Percentiles rank a stretch among this genome's conserved stretches.
These are phyloP conservation scores for Scutellaria baicalensis DNA, from an alignment of 257 asterid genomes.

Conservation along the genomic window DNA sequence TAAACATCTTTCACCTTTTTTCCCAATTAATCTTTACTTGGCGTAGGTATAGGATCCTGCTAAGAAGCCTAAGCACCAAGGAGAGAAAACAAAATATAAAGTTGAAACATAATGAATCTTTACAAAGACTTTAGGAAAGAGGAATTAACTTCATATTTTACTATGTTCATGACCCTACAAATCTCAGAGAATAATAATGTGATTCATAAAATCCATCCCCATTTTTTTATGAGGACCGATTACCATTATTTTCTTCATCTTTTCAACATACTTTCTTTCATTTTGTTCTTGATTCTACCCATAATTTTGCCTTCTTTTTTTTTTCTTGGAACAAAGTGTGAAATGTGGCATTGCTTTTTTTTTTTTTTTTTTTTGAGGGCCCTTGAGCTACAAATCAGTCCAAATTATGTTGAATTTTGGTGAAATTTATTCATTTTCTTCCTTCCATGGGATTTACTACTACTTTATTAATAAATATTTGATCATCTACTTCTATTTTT, in stretches of 20 bases:
- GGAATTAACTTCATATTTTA: background rate
- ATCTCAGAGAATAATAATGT: conserved; percentile 11
- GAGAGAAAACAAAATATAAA: background rate
- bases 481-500: too few species aligned
- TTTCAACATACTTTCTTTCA: background rate
- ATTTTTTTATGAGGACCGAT: conserved; percentile 18
- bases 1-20: background rate
- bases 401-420: conserved; percentile 14
- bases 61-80: background rate
- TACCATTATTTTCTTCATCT: background rate
- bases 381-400: background rate
- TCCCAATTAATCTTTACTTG: conserved; percentile 3
- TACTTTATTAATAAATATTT: background rate
- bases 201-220: conserved; percentile 14
- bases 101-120: conserved; percentile 33
- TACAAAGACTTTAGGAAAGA: conserved; percentile 23
- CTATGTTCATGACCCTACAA: conserved; percentile 19
- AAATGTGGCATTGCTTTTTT: conserved; percentile 9
- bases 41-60: conserved; percentile 1
- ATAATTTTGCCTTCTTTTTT: background rate
- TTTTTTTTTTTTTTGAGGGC: background rate
- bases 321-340: background rate
- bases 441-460: background rate
- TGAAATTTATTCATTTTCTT: background rate
- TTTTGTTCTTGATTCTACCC: conserved; percentile 2